Evolutionary conservation across 2,329 filamentous ascomycete species (phyloP).

Genomic region (Plenodomus biglobosus): DNA sequence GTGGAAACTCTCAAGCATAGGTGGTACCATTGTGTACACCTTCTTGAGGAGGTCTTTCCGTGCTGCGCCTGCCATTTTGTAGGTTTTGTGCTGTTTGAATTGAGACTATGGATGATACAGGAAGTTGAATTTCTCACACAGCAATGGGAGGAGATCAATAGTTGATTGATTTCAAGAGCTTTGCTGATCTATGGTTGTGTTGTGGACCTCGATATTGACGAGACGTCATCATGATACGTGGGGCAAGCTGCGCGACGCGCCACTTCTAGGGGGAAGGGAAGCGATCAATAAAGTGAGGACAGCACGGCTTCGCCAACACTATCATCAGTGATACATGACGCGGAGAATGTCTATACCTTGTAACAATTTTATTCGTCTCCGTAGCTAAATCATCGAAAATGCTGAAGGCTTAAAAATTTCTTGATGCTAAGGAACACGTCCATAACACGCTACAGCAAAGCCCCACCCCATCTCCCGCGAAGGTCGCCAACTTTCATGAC

Average conservation of each 20-base stretch:
- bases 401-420: not conserved
- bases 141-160: not conserved
- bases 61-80: conserved; percentile 54
- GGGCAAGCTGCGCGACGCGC: conserved; percentile 21
- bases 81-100: not conserved
- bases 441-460: not conserved
- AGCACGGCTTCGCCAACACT: not conserved
- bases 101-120: not conserved
- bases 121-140: not conserved
- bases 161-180: conserved; percentile 8
- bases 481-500: conserved; percentile 8
- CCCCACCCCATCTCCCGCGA: not conserved
- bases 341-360: not conserved
- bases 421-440: not conserved
- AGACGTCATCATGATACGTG: conserved; percentile 27
- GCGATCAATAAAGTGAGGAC: not conserved
- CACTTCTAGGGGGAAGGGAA: conserved; percentile 11
- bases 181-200: conserved; percentile 10
- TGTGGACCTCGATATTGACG: conserved; percentile 9
- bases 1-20: conserved; percentile 93
- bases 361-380: not conserved
- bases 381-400: not conserved
- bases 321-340: not conserved
- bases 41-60: conserved; percentile 76
- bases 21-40: conserved; percentile 87